Evolutionary conservation across 1,139 yeast species (phyloP).

Genomic region (Sugiyamaella grinbergsii): DNA sequence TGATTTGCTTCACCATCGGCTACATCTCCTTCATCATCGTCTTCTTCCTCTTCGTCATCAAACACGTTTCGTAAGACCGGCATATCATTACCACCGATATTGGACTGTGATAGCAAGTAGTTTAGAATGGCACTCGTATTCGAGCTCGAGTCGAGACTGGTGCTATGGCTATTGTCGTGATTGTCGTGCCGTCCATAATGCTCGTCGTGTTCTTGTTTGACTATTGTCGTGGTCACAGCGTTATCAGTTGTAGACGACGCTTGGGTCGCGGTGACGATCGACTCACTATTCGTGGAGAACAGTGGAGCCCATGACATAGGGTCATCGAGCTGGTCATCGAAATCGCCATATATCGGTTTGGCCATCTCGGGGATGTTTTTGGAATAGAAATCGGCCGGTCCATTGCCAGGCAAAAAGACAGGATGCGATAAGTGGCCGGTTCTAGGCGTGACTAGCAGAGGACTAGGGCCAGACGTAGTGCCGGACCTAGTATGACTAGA

Average conservation of each 20-base stretch:
- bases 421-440: slow-evolving; percentile 10
- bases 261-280: too few relatives aligned
- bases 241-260: too few relatives aligned
- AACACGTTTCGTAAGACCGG: slow-evolving; percentile 3
- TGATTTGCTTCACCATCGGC: slow-evolving; percentile 1
- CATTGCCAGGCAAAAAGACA: background rate
- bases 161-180: background rate
- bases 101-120: slow-evolving; percentile 3
- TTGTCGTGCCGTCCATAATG: background rate
- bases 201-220: slow-evolving; percentile 4
- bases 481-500: too few relatives aligned
- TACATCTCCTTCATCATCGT: too few relatives aligned
- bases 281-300: slow-evolving; percentile 2
- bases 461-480: slow-evolving; percentile 1
- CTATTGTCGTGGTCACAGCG: slow-evolving; percentile 1
- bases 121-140: background rate
- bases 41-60: background rate
- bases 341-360: slow-evolving; percentile 20
- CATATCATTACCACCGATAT: background rate
- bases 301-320: slow-evolving; percentile 22
- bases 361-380: slow-evolving; percentile 17
- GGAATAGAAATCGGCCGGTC: background rate
- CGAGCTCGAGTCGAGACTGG: too few relatives aligned
- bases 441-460: slow-evolving; percentile 8
- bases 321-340: slow-evolving; percentile 16